phyloP scores from a whole-genome alignment of 345 rosid genomes.

The Pugionium cornutum region DNA sequence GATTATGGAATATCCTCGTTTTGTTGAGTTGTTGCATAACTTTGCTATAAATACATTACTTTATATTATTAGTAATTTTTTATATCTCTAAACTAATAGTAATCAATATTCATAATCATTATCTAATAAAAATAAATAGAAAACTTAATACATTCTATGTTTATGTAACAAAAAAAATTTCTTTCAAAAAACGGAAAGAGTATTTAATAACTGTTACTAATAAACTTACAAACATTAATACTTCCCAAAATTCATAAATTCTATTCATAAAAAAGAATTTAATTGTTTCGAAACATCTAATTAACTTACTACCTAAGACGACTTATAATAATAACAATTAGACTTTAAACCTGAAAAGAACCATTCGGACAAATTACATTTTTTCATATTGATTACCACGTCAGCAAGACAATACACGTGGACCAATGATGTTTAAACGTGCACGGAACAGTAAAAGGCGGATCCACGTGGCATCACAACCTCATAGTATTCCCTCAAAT shows the following conservation, averaged over 20 bases:
- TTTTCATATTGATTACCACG: slow-evolving; percentile 6
- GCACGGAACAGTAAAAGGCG: slow-evolving; percentile 21
- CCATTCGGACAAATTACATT: background rate
- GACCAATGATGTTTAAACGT: slow-evolving; percentile 30
- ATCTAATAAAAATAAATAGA: no score
- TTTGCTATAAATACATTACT: no score
- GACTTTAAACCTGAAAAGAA: slow-evolving; percentile 6
- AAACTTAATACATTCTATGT: no score
- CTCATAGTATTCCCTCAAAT: slow-evolving; percentile 29
- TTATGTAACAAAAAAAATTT: no score
- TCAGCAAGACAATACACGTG: slow-evolving; percentile 26
- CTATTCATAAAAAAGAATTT: slow-evolving; percentile 9
- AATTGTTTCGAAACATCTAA: background rate
- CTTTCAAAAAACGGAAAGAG: no score
- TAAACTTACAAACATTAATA: slow-evolving; percentile 19
- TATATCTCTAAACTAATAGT: no score
- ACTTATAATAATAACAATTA: background rate
- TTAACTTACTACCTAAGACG: slow-evolving; percentile 5
- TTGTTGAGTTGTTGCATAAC: slow-evolving; percentile 25
- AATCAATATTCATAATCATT: no score
- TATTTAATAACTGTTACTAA: background rate
- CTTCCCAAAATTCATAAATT: slow-evolving; percentile 12
- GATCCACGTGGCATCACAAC: slow-evolving; percentile 31
- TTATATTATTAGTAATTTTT: no score
- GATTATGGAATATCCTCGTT: slow-evolving; percentile 17